A percentile compares a stretch with the other conserved stretches of the same genome.
These are phyloP conservation scores for Hansenula sp. DNA, from an alignment of 1,139 yeast genomes.

Conservation along the genomic window DNA sequence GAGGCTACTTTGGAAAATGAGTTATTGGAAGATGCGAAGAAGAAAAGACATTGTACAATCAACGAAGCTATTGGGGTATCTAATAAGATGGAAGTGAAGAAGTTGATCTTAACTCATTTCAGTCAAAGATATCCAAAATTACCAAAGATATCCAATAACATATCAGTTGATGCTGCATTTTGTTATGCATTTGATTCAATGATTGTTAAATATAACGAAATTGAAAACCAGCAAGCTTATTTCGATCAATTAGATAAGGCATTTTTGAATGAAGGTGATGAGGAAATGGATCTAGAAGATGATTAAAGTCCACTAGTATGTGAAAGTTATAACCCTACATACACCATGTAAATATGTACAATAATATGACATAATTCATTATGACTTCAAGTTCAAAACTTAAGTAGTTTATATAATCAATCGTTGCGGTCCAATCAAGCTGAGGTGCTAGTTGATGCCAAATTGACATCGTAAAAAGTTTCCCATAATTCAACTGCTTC, in stretches of 20 bases:
- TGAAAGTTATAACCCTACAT: too few relatives aligned
- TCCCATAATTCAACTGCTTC: slow-evolving; percentile 96
- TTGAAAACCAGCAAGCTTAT: slow-evolving; percentile 32
- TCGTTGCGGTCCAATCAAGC: too few relatives aligned
- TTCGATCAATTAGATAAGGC: slow-evolving; percentile 25
- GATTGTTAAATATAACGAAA: slow-evolving; percentile 40
- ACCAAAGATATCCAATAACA: slow-evolving; percentile 34
- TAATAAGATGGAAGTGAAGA: slow-evolving; percentile 65
- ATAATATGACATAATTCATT: not conserved
- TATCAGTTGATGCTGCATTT: slow-evolving; percentile 28
- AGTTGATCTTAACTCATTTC: slow-evolving; percentile 82
- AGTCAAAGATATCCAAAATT: slow-evolving; percentile 83
- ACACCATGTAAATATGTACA: not conserved
- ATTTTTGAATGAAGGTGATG: slow-evolving; percentile 24
- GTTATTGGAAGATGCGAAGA: slow-evolving; percentile 73
- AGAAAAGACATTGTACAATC: slow-evolving; percentile 86
- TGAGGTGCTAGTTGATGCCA: slow-evolving; percentile 2
- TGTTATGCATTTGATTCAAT: slow-evolving; percentile 63
- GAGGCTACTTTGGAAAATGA: slow-evolving; percentile 91
- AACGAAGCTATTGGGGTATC: slow-evolving; percentile 80
- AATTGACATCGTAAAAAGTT: slow-evolving; percentile 51
- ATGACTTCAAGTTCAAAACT: not conserved
- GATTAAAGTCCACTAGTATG: not conserved
- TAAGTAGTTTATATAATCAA: slow-evolving; percentile 1
- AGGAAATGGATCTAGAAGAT: not conserved